Evolutionary conservation across 2,329 filamentous ascomycete genomes (phyloP).

Genomic region (Harringtonia aguacate): DNA sequence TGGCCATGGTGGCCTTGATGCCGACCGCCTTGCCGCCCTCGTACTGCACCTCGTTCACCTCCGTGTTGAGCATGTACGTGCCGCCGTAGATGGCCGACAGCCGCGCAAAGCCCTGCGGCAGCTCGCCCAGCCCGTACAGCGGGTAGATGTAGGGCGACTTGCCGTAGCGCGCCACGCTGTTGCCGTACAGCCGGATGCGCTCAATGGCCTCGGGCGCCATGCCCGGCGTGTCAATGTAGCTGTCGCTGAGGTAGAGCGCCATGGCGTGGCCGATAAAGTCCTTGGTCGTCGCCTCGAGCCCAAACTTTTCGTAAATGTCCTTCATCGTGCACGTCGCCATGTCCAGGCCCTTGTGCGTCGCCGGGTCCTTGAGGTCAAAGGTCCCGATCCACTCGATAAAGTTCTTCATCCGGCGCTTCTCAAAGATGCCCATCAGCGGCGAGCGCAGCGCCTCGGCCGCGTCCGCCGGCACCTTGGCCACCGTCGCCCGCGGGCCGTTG

Average conservation of each 20-base stretch:
- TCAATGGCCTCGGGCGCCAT: conserved; percentile 75
- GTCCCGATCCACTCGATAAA: conserved; percentile 93
- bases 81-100: conserved; percentile 97
- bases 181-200: conserved; percentile 91
- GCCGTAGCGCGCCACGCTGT: conserved; percentile 94
- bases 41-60: conserved; percentile 80
- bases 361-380: conserved; percentile 71
- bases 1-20: conserved; percentile 95
- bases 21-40: conserved; percentile 79
- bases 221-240: conserved; percentile 67
- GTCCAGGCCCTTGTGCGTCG: conserved; percentile 83
- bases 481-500: conserved; percentile 68
- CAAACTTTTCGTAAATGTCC: conserved; percentile 98
- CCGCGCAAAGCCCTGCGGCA: conserved; percentile 94
- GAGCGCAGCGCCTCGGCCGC: conserved; percentile 83
- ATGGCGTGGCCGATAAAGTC: conserved; percentile 98
- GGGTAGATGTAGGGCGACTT: conserved; percentile 99
- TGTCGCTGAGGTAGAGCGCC: conserved; percentile 87
- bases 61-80: conserved; percentile 98
- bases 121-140: conserved; percentile 90
- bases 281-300: conserved; percentile 76
- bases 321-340: conserved; percentile 78
- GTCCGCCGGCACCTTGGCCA: conserved; percentile 95
- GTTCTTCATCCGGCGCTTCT: conserved; percentile 93
- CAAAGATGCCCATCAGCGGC: conserved; percentile 91